Percentiles rank a stretch among this genome's conserved stretches.
Conservation (phyloP, 1,284 basidiomycete genomes). For the Schizophyllum amplum region DNA sequence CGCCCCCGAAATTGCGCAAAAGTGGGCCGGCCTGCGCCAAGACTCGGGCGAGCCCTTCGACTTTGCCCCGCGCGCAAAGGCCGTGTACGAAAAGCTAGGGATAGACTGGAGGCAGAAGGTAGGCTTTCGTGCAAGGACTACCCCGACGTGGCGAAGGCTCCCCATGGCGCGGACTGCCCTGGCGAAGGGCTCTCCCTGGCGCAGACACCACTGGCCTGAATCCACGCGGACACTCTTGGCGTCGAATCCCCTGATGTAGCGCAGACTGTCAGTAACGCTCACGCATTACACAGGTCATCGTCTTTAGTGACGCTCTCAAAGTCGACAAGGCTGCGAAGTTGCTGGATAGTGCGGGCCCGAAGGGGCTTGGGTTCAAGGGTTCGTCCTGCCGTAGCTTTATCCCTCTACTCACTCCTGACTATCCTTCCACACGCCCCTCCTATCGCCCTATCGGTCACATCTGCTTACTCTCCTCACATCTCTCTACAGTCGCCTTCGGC, state of each 20-base stretch:
- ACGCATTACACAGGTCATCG: conserved; percentile 69
- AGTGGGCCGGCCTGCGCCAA: conserved; percentile 83
- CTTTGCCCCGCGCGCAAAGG: conserved; percentile 68
- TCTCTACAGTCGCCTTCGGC: conserved; percentile 66
- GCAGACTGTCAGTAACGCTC: too few species aligned
- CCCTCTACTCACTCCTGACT: background rate
- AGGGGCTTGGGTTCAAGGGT: conserved; percentile 72
- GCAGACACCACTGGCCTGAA: too few species aligned
- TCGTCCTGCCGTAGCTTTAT: conserved; percentile 13
- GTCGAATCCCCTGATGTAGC: too few species aligned
- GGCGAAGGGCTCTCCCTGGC: too few species aligned
- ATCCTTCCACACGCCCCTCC: conserved; percentile 1
- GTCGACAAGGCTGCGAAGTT: conserved; percentile 55
- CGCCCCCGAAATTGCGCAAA: conserved; percentile 51
- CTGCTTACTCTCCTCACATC: background rate
- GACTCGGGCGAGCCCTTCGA: conserved; percentile 83
- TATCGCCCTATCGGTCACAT: background rate
- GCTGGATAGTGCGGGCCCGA: conserved; percentile 55
- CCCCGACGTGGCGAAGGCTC: too few species aligned
- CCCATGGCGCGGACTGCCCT: too few species aligned
- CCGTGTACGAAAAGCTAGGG: conserved; percentile 59
- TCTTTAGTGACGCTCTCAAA: conserved; percentile 79
- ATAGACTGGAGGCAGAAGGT: conserved; percentile 41
- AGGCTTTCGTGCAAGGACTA: too few species aligned
- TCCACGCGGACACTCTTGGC: too few species aligned